These are phyloP conservation scores for Pyropia yezoensis DNA, from an alignment of 23 red algal genomes.

Conservation along the genomic window DNA sequence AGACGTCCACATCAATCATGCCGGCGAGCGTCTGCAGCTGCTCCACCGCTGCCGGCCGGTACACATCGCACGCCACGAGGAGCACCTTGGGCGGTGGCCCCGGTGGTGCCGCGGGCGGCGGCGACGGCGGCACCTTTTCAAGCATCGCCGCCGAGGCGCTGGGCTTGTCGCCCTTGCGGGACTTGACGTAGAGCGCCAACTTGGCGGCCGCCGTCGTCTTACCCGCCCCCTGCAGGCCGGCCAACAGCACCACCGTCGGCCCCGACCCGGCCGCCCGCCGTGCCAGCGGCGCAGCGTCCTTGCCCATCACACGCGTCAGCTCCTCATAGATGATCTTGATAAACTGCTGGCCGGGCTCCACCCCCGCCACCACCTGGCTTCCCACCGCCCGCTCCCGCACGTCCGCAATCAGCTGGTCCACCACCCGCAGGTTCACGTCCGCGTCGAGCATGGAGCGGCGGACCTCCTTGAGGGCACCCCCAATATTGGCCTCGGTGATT, in stretches of 20 bases:
- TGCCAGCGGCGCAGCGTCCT: conserved; percentile 45
- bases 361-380: conserved; percentile 53
- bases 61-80: conserved; percentile 85
- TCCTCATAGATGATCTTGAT: conserved; percentile 97
- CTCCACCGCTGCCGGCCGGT: conserved; percentile 88
- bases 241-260: conserved; percentile 76
- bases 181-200: conserved; percentile 52
- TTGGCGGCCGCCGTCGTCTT: conserved; percentile 96
- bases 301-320: conserved; percentile 72
- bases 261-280: conserved; percentile 11
- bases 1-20: conserved; percentile 55
- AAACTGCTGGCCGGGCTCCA: conserved; percentile 83
- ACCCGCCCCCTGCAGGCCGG: conserved; percentile 89
- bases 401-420: conserved; percentile 58
- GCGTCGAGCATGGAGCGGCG: conserved; percentile 84
- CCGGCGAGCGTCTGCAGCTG: conserved; percentile 79
- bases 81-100: conserved; percentile 31
- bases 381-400: conserved; percentile 56
- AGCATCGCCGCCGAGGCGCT: conserved; percentile 6
- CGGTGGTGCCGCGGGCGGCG: background rate
- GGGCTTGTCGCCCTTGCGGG: background rate
- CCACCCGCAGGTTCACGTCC: conserved; percentile 92
- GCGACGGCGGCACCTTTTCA: conserved; percentile 15
- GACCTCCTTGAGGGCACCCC: conserved; percentile 74
- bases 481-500: conserved; percentile 79